phyloP scores from a whole-genome alignment of 768 basidiomycete species.

The Podaxis carcinomalis region DNA sequence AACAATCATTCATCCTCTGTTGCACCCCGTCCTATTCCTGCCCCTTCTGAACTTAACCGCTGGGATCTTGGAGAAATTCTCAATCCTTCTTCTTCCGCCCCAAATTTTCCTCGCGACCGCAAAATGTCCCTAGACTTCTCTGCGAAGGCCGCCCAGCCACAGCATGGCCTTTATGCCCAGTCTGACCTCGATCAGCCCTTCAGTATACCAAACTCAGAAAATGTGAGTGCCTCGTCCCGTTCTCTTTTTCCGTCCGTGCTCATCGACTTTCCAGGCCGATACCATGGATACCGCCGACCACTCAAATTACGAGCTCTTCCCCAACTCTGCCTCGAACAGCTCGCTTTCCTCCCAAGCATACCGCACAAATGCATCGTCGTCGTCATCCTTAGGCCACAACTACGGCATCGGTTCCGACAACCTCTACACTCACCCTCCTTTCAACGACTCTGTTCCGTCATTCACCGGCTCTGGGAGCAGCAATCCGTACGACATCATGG shows the following conservation, averaged over 20 bases:
- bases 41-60: conserved; percentile 30
- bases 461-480: conserved; percentile 45
- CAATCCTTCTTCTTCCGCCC: conserved; percentile 27
- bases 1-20: conserved; percentile 19
- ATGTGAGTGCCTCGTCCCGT: conserved; percentile 26
- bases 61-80: conserved; percentile 44
- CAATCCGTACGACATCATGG: conserved; percentile 63
- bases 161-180: conserved; percentile 46
- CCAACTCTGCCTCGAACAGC: conserved; percentile 33
- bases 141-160: conserved; percentile 33
- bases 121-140: conserved; percentile 55
- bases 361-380: conserved; percentile 68
- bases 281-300: conserved; percentile 53
- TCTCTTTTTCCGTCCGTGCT: conserved; percentile 24
- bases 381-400: conserved; percentile 57
- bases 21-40: conserved; percentile 31
- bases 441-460: conserved; percentile 55
- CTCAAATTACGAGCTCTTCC: conserved; percentile 61
- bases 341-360: conserved; percentile 59
- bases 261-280: conserved; percentile 37
- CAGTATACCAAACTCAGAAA: conserved; percentile 38
- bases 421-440: conserved; percentile 56
- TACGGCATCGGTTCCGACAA: conserved; percentile 52
- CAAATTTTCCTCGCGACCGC: conserved; percentile 27
- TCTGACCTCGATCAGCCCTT: conserved; percentile 57